Conservation (phyloP, 129 eudicot genomes). For the Lactuca sativa region DNA sequence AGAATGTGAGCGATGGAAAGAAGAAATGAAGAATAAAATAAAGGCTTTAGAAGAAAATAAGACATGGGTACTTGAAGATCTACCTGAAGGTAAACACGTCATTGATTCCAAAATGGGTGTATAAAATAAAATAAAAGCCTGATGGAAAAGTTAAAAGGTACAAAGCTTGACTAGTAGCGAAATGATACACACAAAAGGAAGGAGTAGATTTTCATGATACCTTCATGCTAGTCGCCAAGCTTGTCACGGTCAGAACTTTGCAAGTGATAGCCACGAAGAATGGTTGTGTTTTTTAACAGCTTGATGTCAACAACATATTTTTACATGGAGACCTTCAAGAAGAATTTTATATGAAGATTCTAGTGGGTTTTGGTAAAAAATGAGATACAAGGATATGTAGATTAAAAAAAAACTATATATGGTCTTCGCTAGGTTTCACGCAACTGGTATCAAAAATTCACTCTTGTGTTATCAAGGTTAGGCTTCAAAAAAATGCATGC, state of each 20-base stretch:
- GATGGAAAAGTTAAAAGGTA: no score
- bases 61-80: not conserved
- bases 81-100: not conserved
- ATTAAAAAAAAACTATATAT: no score
- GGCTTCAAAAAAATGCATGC: not conserved
- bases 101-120: conserved; percentile 1
- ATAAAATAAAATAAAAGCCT: not conserved
- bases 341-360: not conserved
- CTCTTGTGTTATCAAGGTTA: not conserved
- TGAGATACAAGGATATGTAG: not conserved
- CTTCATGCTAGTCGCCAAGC: no score
- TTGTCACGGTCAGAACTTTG: no score
- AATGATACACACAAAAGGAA: no score
- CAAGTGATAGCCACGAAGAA: no score
- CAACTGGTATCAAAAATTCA: not conserved
- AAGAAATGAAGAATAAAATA: not conserved
- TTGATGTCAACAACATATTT: not conserved
- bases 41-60: not conserved
- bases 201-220: no score
- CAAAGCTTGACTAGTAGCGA: no score
- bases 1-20: not conserved
- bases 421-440: not conserved
- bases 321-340: not conserved
- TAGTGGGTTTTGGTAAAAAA: not conserved
- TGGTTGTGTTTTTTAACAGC: no score